These are phyloP conservation scores for Myotisia sp. DNA, from an alignment of 2,329 filamentous ascomycete species.

Conservation along the genomic window DNA sequence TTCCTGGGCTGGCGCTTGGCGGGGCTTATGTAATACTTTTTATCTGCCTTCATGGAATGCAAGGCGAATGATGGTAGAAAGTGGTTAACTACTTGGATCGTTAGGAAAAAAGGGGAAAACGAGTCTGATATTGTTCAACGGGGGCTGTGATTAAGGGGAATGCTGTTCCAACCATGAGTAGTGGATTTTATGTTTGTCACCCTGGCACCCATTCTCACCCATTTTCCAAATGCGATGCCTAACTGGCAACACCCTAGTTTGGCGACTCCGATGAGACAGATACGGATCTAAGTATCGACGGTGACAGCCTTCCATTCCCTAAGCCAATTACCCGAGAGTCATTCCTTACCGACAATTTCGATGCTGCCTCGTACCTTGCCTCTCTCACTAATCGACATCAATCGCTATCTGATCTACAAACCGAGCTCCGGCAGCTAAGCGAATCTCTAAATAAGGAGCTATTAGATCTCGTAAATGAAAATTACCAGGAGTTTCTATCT, in stretches of 20 bases:
- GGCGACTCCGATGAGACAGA: slow-evolving; percentile 33
- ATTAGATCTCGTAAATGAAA: slow-evolving; percentile 84
- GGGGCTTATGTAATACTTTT: too few species aligned
- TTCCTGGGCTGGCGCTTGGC: too few species aligned
- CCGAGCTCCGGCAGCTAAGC: slow-evolving; percentile 69
- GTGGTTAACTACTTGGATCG: too few species aligned
- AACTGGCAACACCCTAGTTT: slow-evolving; percentile 20
- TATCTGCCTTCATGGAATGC: too few species aligned
- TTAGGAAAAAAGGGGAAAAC: too few species aligned
- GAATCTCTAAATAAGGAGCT: slow-evolving; percentile 71
- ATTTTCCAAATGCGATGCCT: not conserved
- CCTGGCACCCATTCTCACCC: not conserved
- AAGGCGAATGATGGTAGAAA: too few species aligned
- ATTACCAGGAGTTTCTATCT: slow-evolving; percentile 82
- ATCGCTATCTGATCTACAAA: slow-evolving; percentile 81
- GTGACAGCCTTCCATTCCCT: slow-evolving; percentile 70
- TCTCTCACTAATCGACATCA: slow-evolving; percentile 78
- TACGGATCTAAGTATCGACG: slow-evolving; percentile 33
- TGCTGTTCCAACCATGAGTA: slow-evolving; percentile 8
- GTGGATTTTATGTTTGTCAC: slow-evolving; percentile 11
- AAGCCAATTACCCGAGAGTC: slow-evolving; percentile 66
- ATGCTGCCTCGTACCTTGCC: slow-evolving; percentile 68
- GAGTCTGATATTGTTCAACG: too few species aligned
- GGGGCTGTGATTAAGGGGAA: too few species aligned
- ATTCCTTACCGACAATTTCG: slow-evolving; percentile 66